phyloP scores from a whole-genome alignment of 805 yeast species.

The Torulaspora microellipsoides region DNA sequence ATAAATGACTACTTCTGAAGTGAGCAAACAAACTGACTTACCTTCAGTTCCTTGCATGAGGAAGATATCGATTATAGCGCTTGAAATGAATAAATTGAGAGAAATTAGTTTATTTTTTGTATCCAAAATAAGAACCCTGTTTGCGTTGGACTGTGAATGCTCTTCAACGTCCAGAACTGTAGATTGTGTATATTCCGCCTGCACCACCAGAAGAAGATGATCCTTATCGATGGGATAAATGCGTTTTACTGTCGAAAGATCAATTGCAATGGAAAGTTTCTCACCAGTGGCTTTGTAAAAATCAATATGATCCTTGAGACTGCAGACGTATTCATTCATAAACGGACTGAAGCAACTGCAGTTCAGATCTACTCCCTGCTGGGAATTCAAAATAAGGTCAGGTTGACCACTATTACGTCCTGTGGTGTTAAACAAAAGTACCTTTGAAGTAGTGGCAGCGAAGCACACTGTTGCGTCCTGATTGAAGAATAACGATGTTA shows the following conservation, averaged over 20 bases:
- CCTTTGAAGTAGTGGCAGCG: constrained; percentile 69
- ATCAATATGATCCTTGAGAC: constrained; percentile 56
- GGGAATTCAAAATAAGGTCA: constrained; percentile 41
- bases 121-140: constrained; percentile 65
- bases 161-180: constrained; percentile 32
- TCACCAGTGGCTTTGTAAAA: constrained; percentile 56
- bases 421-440: constrained; percentile 67
- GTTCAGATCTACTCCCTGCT: constrained; percentile 43
- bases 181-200: constrained; percentile 37
- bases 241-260: constrained; percentile 48
- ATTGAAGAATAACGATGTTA: constrained; percentile 67
- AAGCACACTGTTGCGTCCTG: constrained; percentile 50
- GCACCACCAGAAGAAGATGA: constrained; percentile 57
- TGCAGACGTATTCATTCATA: constrained; percentile 56
- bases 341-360: constrained; percentile 40
- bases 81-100: constrained; percentile 63
- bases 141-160: constrained; percentile 36
- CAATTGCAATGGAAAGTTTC: constrained; percentile 51
- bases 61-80: constrained; percentile 56
- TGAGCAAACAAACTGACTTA: constrained; percentile 55
- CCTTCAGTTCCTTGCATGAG: constrained; percentile 35
- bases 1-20: constrained; percentile 72
- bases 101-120: constrained; percentile 64
- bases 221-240: constrained; percentile 44
- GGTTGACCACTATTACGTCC: constrained; percentile 75